These are phyloP conservation scores for Ramicandelaber brevisporus DNA, from an alignment of 192 early-diverging fungal genomes.

Conservation along the genomic window DNA sequence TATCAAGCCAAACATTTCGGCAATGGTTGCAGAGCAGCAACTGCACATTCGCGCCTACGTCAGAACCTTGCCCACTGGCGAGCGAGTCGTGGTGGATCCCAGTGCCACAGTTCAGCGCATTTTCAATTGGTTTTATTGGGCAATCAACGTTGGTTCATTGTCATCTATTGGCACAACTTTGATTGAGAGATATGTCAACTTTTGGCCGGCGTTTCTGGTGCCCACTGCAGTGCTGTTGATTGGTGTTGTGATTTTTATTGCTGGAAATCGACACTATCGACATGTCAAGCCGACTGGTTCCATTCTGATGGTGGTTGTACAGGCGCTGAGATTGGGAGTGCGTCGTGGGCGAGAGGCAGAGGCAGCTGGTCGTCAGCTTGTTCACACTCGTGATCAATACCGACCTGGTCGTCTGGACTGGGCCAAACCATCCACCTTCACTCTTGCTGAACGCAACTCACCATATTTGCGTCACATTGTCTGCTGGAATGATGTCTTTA, in stretches of 20 bases:
- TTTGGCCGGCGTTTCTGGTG: slow-evolving; percentile 19
- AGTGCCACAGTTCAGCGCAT: slow-evolving; percentile 33
- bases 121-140: slow-evolving; percentile 55
- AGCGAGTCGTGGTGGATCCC: slow-evolving; percentile 27
- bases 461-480: not conserved
- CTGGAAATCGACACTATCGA: slow-evolving; percentile 14
- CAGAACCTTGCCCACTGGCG: slow-evolving; percentile 16
- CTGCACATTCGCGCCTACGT: slow-evolving; percentile 15
- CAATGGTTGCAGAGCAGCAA: slow-evolving; percentile 45
- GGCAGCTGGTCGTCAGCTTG: slow-evolving; percentile 8
- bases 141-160: slow-evolving; percentile 25
- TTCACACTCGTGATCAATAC: too few species aligned
- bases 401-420: slow-evolving; percentile 19
- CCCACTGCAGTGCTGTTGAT: slow-evolving; percentile 18
- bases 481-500: slow-evolving; percentile 6
- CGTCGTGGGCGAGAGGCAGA: slow-evolving; percentile 8
- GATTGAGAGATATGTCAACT: slow-evolving; percentile 18
- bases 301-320: slow-evolving; percentile 12
- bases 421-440: slow-evolving; percentile 27
- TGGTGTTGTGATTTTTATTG: slow-evolving; percentile 16
- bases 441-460: too few species aligned
- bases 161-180: slow-evolving; percentile 17
- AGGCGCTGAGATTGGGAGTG: slow-evolving; percentile 4
- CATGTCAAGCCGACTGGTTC: slow-evolving; percentile 17
- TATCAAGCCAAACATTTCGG: slow-evolving; percentile 49